Evolutionary conservation across 192 early-diverging fungal genomes (phyloP), one percentile per base, ranked within the genome.

Genomic region (Umbelopsis sp.): DNA sequence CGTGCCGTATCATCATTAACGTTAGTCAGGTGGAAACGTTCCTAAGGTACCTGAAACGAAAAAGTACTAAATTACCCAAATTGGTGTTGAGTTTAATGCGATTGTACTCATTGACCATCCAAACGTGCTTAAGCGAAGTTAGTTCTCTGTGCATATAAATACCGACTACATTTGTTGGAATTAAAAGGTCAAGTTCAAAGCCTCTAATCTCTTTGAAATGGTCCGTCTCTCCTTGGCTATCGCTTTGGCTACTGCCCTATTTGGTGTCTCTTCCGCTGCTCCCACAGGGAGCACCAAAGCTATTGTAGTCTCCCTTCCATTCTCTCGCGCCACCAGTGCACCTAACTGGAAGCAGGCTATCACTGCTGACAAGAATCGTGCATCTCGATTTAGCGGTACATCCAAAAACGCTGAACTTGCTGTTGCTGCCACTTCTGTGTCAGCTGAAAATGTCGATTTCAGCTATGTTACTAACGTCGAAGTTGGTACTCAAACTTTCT

Each of bases 401-500:
- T 62, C 53, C 41, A 34, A 62, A 8, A 0, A 22, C 24, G 12
- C 4, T n/a, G 17, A 22, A 0, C 38, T 41, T 41, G 36, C 36
- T 38, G 38, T 41, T 11, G 43, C 22, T 22, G 8, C 70, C 38
- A 44, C 24, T 14, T 22, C 21, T 31, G 47, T 69, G 25, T 45
- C 72, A 45, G 72, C 65, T 45, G 51, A 50, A 54, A 78, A 78
- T 50, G 72, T 38, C 0, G 69, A 69, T 25, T 50, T 73, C 65
- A 69, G 66, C 26, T 78, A 74, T 24, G 38, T 71, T 5, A 32
- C 70, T 49, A 49, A 25, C 11, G 54, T 73, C 31, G 41, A 54
- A 26, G 53, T 74, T 21, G 77, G 77, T 25, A 67, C 72, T 4
- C 69, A 74, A 70, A 56, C 65, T 62, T 43, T 74, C 52, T 66